Conservation (phyloP, 2,329 filamentous ascomycete species). For the Mycocentrospora acerina region DNA sequence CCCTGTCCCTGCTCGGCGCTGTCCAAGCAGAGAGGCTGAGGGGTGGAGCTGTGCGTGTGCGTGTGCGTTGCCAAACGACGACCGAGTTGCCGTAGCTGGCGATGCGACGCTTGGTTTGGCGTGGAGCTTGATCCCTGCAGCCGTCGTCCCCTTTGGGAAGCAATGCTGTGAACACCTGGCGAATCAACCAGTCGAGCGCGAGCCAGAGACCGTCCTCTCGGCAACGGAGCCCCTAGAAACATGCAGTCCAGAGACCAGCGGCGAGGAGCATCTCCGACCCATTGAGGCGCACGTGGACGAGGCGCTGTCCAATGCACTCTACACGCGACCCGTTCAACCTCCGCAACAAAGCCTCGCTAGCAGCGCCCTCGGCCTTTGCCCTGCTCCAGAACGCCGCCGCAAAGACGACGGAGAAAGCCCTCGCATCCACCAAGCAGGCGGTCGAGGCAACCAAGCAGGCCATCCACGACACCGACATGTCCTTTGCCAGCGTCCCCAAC, state of each 20-base stretch:
- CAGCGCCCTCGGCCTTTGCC: conserved; percentile 30
- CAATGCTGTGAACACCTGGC: conserved; percentile 29
- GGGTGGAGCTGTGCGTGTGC: conserved; percentile 12
- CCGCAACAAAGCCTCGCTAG: conserved; percentile 35
- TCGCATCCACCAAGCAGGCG: conserved; percentile 34
- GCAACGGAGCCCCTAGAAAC: conserved; percentile 6
- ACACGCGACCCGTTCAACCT: conserved; percentile 49
- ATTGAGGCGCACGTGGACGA: conserved; percentile 20
- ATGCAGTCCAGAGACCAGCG: no score
- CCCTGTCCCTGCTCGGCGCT: no score
- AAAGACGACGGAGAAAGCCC: conserved; percentile 24
- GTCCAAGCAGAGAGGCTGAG: neutral
- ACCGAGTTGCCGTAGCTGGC: conserved; percentile 6
- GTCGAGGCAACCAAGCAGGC: conserved; percentile 35
- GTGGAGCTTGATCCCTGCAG: conserved; percentile 18
- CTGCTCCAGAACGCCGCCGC: conserved; percentile 35
- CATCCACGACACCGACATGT: conserved; percentile 43
- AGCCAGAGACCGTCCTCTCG: neutral
- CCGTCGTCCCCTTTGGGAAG: conserved; percentile 9
- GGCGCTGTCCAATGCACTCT: conserved; percentile 42
- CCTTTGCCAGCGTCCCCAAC: conserved; percentile 46
- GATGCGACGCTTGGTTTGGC: neutral
- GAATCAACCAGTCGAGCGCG: neutral
- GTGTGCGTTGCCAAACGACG: no score
- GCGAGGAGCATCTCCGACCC: conserved; percentile 20